These are phyloP conservation scores for Neolecta irregularis DNA, from an alignment of 1,139 yeast species.

Conservation along the genomic window DNA sequence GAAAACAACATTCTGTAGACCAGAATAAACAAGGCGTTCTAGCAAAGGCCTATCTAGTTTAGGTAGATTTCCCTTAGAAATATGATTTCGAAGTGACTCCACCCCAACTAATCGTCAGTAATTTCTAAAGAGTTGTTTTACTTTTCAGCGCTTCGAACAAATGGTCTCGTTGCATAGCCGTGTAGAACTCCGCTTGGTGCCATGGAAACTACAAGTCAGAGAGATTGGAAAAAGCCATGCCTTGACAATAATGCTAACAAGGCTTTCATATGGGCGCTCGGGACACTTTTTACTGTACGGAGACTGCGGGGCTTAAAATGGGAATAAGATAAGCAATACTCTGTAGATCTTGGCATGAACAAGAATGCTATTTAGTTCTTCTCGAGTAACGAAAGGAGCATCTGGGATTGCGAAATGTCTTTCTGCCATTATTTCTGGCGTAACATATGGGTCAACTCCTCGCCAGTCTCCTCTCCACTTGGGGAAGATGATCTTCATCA, in stretches of 20 bases:
- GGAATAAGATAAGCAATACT: not conserved
- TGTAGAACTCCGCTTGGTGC: slow-evolving; percentile 3
- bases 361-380: slow-evolving; percentile 3
- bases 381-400: slow-evolving; percentile 4
- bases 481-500: slow-evolving; percentile 4
- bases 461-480: slow-evolving; percentile 4
- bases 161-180: slow-evolving; percentile 1
- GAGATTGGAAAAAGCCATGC: not conserved
- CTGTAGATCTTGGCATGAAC: slow-evolving; percentile 4
- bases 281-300: slow-evolving; percentile 4
- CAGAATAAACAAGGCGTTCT: slow-evolving; percentile 3
- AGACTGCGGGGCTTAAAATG: not conserved
- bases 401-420: slow-evolving; percentile 4
- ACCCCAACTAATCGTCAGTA: not conserved
- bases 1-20: slow-evolving; percentile 1
- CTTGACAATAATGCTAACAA: slow-evolving; percentile 4
- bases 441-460: slow-evolving; percentile 3
- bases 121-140: not conserved
- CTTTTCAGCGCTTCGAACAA: slow-evolving; percentile 1
- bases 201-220: slow-evolving; percentile 2
- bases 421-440: not conserved
- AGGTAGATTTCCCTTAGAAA: slow-evolving; percentile 1
- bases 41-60: slow-evolving; percentile 3
- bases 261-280: slow-evolving; percentile 2
- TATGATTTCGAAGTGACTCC: slow-evolving; percentile 2